These are phyloP conservation scores for Yamadazyma philogaea DNA, from an alignment of 805 yeast genomes.

Conservation along the genomic window DNA sequence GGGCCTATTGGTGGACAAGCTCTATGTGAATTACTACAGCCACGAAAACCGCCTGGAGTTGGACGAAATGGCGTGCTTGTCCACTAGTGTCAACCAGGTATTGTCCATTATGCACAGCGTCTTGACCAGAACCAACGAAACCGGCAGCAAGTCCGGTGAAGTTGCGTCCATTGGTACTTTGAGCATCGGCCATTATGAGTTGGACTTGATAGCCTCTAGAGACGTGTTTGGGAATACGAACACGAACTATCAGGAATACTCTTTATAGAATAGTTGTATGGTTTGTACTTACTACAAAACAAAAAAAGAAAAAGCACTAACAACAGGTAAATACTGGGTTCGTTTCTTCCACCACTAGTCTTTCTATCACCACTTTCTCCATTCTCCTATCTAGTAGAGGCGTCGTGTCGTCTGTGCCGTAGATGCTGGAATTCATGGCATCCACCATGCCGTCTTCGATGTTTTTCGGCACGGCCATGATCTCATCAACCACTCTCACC, in stretches of 20 bases:
- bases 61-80: constrained; percentile 12
- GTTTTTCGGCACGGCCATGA: constrained; percentile 50
- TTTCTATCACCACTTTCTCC: constrained; percentile 55
- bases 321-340: constrained; percentile 74
- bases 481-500: constrained; percentile 57
- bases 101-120: constrained; percentile 54
- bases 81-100: constrained; percentile 51
- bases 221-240: constrained; percentile 27
- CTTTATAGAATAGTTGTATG: too few species aligned
- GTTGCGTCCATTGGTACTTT: constrained; percentile 47
- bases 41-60: neutral
- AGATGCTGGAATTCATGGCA: constrained; percentile 10
- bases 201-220: constrained; percentile 61
- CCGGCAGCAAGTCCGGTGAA: constrained; percentile 7
- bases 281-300: too few species aligned
- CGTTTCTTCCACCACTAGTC: constrained; percentile 51
- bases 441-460: constrained; percentile 23
- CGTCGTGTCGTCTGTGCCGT: neutral
- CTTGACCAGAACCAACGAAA: constrained; percentile 43
- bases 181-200: constrained; percentile 70
- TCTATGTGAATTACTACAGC: constrained; percentile 27
- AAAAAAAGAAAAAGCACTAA: too few species aligned
- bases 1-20: constrained; percentile 67
- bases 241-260: constrained; percentile 5
- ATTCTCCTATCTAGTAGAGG: constrained; percentile 16